Conservation (phyloP, 371 early-diverging fungal genomes). For the Lichtheimia ramosa region DNA sequence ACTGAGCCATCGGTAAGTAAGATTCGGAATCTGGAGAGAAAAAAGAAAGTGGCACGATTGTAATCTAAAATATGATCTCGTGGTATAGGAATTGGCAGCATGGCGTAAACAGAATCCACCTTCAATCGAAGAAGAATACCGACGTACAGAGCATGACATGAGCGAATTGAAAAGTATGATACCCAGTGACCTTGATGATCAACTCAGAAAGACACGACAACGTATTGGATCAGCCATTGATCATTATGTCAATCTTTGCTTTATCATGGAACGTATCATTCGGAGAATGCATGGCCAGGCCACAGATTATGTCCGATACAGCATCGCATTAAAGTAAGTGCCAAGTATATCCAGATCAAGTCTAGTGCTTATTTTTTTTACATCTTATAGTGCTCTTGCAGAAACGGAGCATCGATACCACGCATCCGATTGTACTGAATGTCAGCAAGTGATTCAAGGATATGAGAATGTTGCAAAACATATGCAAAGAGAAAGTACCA, state of each 20-base stretch:
- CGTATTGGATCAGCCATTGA: constrained; percentile 54
- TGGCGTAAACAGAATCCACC: constrained; percentile 57
- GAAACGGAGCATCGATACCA: constrained; percentile 68
- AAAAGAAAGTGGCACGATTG: no score
- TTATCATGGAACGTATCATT: constrained; percentile 68
- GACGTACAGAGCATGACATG: constrained; percentile 31
- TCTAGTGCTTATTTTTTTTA: constrained; percentile 4
- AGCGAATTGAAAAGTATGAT: constrained; percentile 33
- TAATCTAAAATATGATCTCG: neutral
- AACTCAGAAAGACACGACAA: constrained; percentile 51
- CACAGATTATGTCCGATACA: constrained; percentile 56
- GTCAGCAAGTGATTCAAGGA: constrained; percentile 59
- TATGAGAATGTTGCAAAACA: constrained; percentile 62
- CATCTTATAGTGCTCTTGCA: constrained; percentile 29
- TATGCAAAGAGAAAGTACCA: constrained; percentile 49
- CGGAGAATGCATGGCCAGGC: constrained; percentile 66
- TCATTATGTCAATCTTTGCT: constrained; percentile 64
- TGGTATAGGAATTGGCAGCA: constrained; percentile 39
- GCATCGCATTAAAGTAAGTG: constrained; percentile 54
- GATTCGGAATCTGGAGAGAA: constrained; percentile 7
- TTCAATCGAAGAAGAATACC: constrained; percentile 53
- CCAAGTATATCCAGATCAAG: neutral
- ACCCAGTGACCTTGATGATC: constrained; percentile 53
- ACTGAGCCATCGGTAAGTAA: constrained; percentile 65
- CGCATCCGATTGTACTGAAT: constrained; percentile 59